A percentile compares a stretch with the other conserved stretches of the same genome.
Conservation (phyloP, 768 basidiomycete species). For the Mycena albidolilacea region DNA sequence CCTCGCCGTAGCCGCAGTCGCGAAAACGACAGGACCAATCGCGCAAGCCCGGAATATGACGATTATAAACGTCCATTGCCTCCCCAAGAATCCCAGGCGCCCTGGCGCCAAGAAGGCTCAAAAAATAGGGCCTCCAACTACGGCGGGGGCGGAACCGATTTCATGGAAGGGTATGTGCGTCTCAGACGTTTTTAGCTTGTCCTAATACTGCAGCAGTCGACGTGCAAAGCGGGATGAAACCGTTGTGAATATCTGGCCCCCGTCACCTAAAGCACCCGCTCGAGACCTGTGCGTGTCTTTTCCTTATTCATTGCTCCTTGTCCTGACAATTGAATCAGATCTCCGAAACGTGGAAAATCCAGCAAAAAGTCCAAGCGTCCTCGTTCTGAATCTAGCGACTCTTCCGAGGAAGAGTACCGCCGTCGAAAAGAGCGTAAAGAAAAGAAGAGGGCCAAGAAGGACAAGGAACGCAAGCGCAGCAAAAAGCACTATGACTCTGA, state of each 20-base stretch:
- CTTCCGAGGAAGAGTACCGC: slow-evolving; percentile 71
- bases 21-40: slow-evolving; percentile 44
- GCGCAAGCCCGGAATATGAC: slow-evolving; percentile 72
- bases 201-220: slow-evolving; percentile 65
- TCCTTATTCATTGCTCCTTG: background rate
- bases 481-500: slow-evolving; percentile 56
- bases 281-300: slow-evolving; percentile 65
- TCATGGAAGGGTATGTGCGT: slow-evolving; percentile 75
- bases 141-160: slow-evolving; percentile 62
- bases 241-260: slow-evolving; percentile 81
- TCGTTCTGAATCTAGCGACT: slow-evolving; percentile 61
- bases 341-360: slow-evolving; percentile 68
- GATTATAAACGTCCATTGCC: slow-evolving; percentile 67
- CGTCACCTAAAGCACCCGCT: slow-evolving; percentile 80
- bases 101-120: slow-evolving; percentile 61
- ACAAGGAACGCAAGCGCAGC: slow-evolving; percentile 58
- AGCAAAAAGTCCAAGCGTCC: slow-evolving; percentile 75
- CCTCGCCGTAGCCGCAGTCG: slow-evolving; percentile 48
- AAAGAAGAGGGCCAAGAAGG: slow-evolving; percentile 68
- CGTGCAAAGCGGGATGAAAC: slow-evolving; percentile 74
- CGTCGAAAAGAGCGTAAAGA: slow-evolving; percentile 73
- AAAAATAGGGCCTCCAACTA: slow-evolving; percentile 45
- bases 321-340: slow-evolving; percentile 55
- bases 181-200: background rate
- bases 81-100: slow-evolving; percentile 52